Base-by-base conservation (phyloP, 2,329 filamentous ascomycete species). In the Colletotrichum orbiculare region DNA sequence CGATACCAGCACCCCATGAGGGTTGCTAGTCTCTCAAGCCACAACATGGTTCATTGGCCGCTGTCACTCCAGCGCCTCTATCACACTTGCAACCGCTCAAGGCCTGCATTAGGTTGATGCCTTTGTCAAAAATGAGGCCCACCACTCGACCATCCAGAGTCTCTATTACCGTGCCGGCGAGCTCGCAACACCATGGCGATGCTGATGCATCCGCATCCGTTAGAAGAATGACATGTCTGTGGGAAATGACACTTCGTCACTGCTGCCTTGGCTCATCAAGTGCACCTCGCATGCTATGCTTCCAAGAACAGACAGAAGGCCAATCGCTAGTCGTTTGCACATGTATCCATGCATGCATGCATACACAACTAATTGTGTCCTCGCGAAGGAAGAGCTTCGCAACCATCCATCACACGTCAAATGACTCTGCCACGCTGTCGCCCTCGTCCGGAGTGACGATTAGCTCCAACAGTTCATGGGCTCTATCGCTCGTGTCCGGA, bases 391-490 rank as follows among this genome's bases (percentile, higher is more conserved):
- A 25, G 25, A 2, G 25, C 25, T 25, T 25, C 6, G 35, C n/a
- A 34, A 11, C 34, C 38, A 35, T 10, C 38, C 56, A 33, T 72
- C 67, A 80, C 6, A 73, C 73, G 4, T 74, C 78, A 73, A 82
- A 82, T 15, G 78, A 79, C 60, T 76, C 78, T 42, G 76, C 78
- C 8, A 82, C 72, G 35, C 76, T 78, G 60, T 84, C 80, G 2
- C 83, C 84, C 60, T 87, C 84, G 45, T 97, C 92, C 0, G 93
- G 91, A 57, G 92, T 96, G 25, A 97, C 87, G 2, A 89, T 87
- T 66, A 93, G 82, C 74, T 97, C 93, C 43, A 98, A 77, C 67
- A 99, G 81, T 72, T 91, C 88, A 70, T 95, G 90, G 4, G 96
- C 95, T 76, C 90, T 89, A 68, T 95, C 92, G 1, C 91, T 87